Evolutionary conservation across 73 alveolate species (phyloP).

Genomic region (Paramecium pentaurelia): DNA sequence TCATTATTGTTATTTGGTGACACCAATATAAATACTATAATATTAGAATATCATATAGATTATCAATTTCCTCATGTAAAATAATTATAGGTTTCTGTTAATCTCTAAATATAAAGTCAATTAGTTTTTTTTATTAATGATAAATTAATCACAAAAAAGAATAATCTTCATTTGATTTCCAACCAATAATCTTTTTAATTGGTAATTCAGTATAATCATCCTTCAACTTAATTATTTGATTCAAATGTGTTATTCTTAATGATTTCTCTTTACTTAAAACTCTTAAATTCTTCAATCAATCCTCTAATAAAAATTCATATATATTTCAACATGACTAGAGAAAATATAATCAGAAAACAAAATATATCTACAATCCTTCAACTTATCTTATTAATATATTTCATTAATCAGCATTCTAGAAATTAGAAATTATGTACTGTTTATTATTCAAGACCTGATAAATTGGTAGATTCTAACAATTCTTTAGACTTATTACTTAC

Average conservation of each 20-base stretch:
- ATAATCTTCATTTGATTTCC: not conserved
- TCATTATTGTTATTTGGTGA: not conserved
- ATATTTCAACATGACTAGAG: not conserved
- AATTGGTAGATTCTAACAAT: not conserved
- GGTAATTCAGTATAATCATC: not conserved
- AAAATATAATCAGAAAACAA: not conserved
- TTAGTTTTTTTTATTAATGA: not conserved
- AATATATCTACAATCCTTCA: not conserved
- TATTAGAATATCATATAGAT: not conserved
- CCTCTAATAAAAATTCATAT: not conserved
- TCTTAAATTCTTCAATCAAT: not conserved
- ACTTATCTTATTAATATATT: not conserved
- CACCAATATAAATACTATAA: not conserved
- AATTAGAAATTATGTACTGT: not conserved
- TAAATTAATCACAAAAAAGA: not conserved
- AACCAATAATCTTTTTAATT: not conserved
- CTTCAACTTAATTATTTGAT: not conserved
- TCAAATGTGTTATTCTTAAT: not conserved
- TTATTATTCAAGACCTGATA: not conserved
- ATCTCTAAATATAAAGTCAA: not conserved
- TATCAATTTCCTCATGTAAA: not conserved
- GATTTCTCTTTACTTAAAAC: not conserved
- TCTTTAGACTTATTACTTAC: not conserved
- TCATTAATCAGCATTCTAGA: not conserved
- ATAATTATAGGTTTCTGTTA: not conserved